phyloP scores from a whole-genome alignment of 768 basidiomycete genomes.

The Lactarius trivialis region DNA sequence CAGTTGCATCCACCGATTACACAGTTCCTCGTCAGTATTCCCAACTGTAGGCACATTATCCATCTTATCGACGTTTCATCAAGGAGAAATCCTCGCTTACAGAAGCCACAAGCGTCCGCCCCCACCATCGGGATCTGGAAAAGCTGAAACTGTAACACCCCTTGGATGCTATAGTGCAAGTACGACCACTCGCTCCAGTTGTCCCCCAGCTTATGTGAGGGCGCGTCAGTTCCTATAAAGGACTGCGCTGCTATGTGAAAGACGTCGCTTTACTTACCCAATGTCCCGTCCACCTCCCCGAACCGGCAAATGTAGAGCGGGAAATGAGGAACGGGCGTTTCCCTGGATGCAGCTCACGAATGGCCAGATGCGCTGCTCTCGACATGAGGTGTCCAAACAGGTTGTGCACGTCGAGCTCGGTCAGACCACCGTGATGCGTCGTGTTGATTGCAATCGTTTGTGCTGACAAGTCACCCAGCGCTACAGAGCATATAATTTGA shows the following conservation, averaged over 20 bases:
- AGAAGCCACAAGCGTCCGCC: conserved; percentile 69
- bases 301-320: conserved; percentile 61
- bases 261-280: conserved; percentile 41
- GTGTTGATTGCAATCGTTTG: conserved; percentile 66
- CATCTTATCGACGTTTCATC: background rate
- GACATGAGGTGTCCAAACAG: conserved; percentile 69
- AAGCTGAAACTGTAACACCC: conserved; percentile 74
- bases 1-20: conserved; percentile 84
- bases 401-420: conserved; percentile 64
- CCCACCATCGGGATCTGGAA: conserved; percentile 83
- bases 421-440: conserved; percentile 54
- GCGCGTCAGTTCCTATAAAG: background rate
- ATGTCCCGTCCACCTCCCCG: conserved; percentile 67
- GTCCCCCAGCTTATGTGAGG: conserved; percentile 52
- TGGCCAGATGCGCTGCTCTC: conserved; percentile 53
- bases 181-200: conserved; percentile 73
- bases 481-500: conserved; percentile 28
- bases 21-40: conserved; percentile 76
- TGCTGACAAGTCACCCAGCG: conserved; percentile 43
- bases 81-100: conserved; percentile 30
- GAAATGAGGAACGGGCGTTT: conserved; percentile 67
- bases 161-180: conserved; percentile 64
- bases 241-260: background rate
- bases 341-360: conserved; percentile 47
- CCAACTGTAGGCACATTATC: conserved; percentile 30